A percentile compares a stretch with the other conserved stretches of the same genome.
These are phyloP conservation scores for Chlorencoelia australis DNA, from an alignment of 2,329 filamentous ascomycete genomes.

Conservation along the genomic window DNA sequence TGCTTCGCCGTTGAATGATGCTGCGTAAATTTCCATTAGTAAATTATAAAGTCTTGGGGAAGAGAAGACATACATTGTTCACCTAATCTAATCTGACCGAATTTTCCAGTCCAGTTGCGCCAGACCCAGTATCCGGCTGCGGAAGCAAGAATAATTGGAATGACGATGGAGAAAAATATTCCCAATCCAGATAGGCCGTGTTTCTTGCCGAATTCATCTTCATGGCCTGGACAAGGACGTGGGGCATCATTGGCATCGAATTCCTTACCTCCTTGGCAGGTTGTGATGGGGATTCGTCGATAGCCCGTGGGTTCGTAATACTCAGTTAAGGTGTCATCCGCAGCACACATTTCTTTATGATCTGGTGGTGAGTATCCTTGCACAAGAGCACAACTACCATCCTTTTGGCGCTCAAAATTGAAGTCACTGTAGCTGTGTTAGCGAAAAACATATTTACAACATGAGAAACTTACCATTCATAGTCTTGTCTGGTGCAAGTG, in stretches of 20 bases:
- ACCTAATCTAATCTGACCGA: constrained; percentile 84
- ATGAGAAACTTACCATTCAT: constrained; percentile 68
- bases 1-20: constrained; percentile 56
- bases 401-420: constrained; percentile 75
- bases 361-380: constrained; percentile 57
- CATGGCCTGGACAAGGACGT: constrained; percentile 64
- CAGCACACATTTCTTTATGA: constrained; percentile 45
- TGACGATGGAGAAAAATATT: constrained; percentile 75
- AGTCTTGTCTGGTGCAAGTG: constrained; percentile 74
- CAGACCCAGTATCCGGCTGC: constrained; percentile 77
- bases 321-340: constrained; percentile 59
- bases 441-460: constrained; percentile 2
- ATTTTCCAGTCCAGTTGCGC: constrained; percentile 77
- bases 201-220: constrained; percentile 71
- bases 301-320: constrained; percentile 84
- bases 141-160: constrained; percentile 63
- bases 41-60: neutral
- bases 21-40: constrained; percentile 15
- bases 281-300: constrained; percentile 80
- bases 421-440: constrained; percentile 55
- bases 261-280: constrained; percentile 67
- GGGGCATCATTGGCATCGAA: constrained; percentile 50
- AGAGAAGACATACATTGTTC: constrained; percentile 41
- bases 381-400: constrained; percentile 70
- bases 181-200: constrained; percentile 60